Evolutionary conservation across 1,139 yeast species (phyloP).

Genomic region (Geotrichum fermentans): DNA sequence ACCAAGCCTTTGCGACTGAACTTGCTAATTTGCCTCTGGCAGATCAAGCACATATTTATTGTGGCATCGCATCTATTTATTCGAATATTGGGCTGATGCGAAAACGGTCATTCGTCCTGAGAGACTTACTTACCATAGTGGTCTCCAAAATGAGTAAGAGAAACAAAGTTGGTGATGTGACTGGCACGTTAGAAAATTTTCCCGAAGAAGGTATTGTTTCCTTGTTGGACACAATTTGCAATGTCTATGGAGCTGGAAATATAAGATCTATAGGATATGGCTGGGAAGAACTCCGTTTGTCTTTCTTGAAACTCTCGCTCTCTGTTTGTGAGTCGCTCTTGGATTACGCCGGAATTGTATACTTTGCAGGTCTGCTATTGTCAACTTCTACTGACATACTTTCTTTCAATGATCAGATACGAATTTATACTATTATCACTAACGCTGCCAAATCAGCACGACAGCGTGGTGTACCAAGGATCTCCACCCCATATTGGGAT

Average conservation of each 20-base stretch:
- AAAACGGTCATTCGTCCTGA: conserved; percentile 64
- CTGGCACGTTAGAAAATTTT: too few species aligned
- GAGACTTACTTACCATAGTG: conserved; percentile 53
- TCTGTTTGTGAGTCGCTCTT: conserved; percentile 48
- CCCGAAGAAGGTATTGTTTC: conserved; percentile 26
- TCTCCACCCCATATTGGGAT: conserved; percentile 57
- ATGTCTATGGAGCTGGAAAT: conserved; percentile 34
- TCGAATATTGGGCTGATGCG: conserved; percentile 57
- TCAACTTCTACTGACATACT: conserved; percentile 52
- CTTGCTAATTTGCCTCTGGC: conserved; percentile 43
- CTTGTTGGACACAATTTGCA: conserved; percentile 33
- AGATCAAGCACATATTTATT: conserved; percentile 46
- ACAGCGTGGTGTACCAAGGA: conserved; percentile 31
- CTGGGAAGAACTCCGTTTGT: conserved; percentile 62
- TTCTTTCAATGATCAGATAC: conserved; percentile 46
- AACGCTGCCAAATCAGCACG: conserved; percentile 31
- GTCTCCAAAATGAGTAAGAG: conserved; percentile 42
- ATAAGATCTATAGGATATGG: conserved; percentile 34
- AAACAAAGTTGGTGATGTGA: too few species aligned
- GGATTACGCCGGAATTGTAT: conserved; percentile 46
- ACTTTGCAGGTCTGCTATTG: conserved; percentile 50
- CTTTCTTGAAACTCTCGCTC: conserved; percentile 53
- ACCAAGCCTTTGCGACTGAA: conserved; percentile 44
- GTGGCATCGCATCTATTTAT: conserved; percentile 63
- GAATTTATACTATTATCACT: conserved; percentile 32